These are phyloP conservation scores for Escallonia rubra DNA, from an alignment of 129 eudicot genomes.

Conservation along the genomic window DNA sequence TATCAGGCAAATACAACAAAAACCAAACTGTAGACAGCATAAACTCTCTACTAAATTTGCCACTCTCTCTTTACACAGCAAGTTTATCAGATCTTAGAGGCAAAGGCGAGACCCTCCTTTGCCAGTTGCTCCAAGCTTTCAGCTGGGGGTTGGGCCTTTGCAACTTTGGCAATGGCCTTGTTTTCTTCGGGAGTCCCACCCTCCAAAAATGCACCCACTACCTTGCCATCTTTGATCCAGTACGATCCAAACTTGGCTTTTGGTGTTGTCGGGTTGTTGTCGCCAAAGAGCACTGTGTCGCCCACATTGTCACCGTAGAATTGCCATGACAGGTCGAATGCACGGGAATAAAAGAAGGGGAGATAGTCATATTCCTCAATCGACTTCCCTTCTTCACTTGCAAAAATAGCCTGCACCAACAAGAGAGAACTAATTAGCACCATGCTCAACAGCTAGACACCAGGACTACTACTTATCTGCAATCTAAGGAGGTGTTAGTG, in stretches of 20 bases:
- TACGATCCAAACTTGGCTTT: conserved; percentile 87
- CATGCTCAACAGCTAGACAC: too few species aligned
- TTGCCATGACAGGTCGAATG: conserved; percentile 96
- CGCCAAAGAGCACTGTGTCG: conserved; percentile 76
- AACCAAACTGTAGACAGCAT: not conserved
- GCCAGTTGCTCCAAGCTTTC: conserved; percentile 62
- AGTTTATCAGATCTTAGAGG: conserved; percentile 56
- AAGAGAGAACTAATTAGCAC: conserved; percentile 11
- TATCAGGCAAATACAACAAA: not conserved
- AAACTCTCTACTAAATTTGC: not conserved
- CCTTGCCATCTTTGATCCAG: conserved; percentile 93
- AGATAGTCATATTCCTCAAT: conserved; percentile 83
- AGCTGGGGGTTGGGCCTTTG: conserved; percentile 69
- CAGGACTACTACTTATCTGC: too few species aligned
- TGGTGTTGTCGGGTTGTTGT: conserved; percentile 55
- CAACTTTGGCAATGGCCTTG: conserved; percentile 85
- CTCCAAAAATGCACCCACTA: conserved; percentile 86
- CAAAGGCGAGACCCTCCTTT: conserved; percentile 72
- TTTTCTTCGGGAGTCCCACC: conserved; percentile 93
- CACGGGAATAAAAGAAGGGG: conserved; percentile 94
- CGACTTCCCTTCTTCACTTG: conserved; percentile 64
- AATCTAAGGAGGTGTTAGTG: too few species aligned
- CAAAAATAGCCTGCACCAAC: conserved; percentile 70
- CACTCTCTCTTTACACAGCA: too few species aligned
- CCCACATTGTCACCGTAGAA: conserved; percentile 97